Evolutionary conservation across 768 basidiomycete species (phyloP).

Genomic region (Psilocybe sp.): DNA sequence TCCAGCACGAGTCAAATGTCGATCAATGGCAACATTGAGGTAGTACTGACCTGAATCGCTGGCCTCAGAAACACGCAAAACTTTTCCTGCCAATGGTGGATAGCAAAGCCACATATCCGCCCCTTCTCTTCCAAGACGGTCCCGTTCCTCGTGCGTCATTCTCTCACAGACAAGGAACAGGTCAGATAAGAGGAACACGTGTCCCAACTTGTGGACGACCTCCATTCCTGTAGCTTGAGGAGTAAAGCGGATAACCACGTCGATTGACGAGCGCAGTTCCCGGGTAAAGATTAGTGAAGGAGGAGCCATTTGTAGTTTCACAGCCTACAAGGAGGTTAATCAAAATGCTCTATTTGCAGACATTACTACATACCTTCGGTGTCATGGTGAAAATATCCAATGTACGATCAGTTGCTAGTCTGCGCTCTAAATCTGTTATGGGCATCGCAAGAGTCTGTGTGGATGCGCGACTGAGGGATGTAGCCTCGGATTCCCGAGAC

Average conservation of each 20-base stretch:
- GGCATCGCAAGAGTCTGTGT: conserved; percentile 52
- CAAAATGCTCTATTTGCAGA: neutral
- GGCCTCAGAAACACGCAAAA: conserved; percentile 68
- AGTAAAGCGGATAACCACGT: conserved; percentile 73
- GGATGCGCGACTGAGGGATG: conserved; percentile 51
- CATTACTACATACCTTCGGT: conserved; percentile 63
- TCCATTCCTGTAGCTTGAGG: conserved; percentile 74
- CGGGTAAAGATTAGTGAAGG: conserved; percentile 76
- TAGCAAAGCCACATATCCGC: conserved; percentile 92
- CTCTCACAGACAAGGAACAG: conserved; percentile 88
- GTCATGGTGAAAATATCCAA: conserved; percentile 96
- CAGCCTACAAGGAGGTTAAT: conserved; percentile 48
- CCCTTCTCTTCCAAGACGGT: conserved; percentile 46
- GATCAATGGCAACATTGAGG: neutral
- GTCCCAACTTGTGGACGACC: conserved; percentile 73
- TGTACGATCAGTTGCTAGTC: conserved; percentile 73
- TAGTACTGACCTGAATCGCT: conserved; percentile 53
- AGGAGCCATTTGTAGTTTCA: conserved; percentile 87
- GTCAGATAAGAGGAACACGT: conserved; percentile 89
- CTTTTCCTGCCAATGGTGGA: conserved; percentile 94
- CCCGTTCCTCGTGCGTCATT: conserved; percentile 66
- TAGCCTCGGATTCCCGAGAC: conserved; percentile 58
- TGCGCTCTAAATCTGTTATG: conserved; percentile 75
- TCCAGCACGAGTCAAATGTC: conserved; percentile 5
- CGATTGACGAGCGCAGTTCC: conserved; percentile 67